Evolutionary conservation across 345 rosid genomes (phyloP).

Genomic region (Carallia pectinifolia): DNA sequence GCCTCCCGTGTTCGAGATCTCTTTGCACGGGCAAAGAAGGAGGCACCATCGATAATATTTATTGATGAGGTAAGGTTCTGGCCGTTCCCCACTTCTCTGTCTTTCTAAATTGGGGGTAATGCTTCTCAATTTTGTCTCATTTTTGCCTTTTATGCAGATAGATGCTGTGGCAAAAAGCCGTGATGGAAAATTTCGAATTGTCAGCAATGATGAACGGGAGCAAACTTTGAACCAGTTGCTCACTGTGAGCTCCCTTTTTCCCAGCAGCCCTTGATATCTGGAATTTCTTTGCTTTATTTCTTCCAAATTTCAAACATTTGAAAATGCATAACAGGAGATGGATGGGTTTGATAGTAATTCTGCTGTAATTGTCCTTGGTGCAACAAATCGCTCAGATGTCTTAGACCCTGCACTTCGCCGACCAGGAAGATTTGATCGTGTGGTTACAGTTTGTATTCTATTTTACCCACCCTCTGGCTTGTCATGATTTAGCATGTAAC

Average conservation of each 20-base stretch:
- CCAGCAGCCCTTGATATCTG: constrained; percentile 7
- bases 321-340: constrained; percentile 72
- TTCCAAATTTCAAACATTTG: constrained; percentile 7
- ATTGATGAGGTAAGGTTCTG: constrained; percentile 73
- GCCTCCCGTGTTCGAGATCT: constrained; percentile 98
- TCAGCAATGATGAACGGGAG: constrained; percentile 90
- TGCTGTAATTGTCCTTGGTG: constrained; percentile 96
- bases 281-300: not conserved
- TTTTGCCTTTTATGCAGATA: constrained; percentile 49
- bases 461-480: constrained; percentile 17
- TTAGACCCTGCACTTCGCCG: constrained; percentile 93
- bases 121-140: not conserved
- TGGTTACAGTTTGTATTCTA: constrained; percentile 66
- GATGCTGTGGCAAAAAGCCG: constrained; percentile 99
- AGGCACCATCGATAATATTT: constrained; percentile 91
- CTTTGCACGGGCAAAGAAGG: constrained; percentile 95
- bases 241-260: constrained; percentile 51
- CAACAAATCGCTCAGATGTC: constrained; percentile 96
- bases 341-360: constrained; percentile 98
- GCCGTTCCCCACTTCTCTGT: not conserved
- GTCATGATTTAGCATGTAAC: constrained; percentile 5
- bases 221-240: constrained; percentile 97
- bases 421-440: constrained; percentile 98
- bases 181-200: constrained; percentile 84
- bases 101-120: no score